phyloP scores from a whole-genome alignment of 495 filamentous ascomycete species.

The Darksidea phi region DNA sequence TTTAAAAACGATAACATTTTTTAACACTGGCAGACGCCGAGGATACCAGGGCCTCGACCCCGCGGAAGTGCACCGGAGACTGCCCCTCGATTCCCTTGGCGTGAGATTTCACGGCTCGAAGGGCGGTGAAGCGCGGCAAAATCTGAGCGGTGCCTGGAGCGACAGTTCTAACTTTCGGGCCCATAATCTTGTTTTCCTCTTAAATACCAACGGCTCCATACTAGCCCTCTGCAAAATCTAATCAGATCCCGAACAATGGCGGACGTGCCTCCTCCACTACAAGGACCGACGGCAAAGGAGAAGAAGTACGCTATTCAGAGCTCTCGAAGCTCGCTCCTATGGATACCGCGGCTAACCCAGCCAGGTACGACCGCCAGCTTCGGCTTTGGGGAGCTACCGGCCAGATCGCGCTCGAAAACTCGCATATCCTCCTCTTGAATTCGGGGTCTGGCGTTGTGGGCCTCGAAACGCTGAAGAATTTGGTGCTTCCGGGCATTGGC shows the following conservation, averaged over 20 bases:
- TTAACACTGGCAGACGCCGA: too few relatives aligned
- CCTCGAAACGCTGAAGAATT: slow-evolving; percentile 92
- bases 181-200: not conserved
- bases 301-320: slow-evolving; percentile 38
- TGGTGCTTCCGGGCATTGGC: slow-evolving; percentile 86
- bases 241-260: slow-evolving; percentile 2
- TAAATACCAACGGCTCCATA: not conserved
- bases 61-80: not conserved
- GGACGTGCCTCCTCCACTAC: slow-evolving; percentile 40
- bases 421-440: slow-evolving; percentile 85
- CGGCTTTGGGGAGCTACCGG: slow-evolving; percentile 93
- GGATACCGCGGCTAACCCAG: slow-evolving; percentile 15
- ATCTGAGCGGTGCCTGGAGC: slow-evolving; percentile 30
- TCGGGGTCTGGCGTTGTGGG: slow-evolving; percentile 79
- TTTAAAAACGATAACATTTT: too few relatives aligned
- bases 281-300: slow-evolving; percentile 46
- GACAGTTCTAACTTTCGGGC: not conserved
- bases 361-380: slow-evolving; percentile 83
- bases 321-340: slow-evolving; percentile 8
- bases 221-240: too few relatives aligned
- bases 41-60: too few relatives aligned
- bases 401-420: slow-evolving; percentile 83
- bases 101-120: not conserved
- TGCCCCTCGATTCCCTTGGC: slow-evolving; percentile 4
- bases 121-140: slow-evolving; percentile 20